A percentile compares a stretch with the other conserved stretches of the same genome.
These are phyloP conservation scores for Phragmites australis DNA, from an alignment of 176 grass and related monocot species.

Conservation along the genomic window DNA sequence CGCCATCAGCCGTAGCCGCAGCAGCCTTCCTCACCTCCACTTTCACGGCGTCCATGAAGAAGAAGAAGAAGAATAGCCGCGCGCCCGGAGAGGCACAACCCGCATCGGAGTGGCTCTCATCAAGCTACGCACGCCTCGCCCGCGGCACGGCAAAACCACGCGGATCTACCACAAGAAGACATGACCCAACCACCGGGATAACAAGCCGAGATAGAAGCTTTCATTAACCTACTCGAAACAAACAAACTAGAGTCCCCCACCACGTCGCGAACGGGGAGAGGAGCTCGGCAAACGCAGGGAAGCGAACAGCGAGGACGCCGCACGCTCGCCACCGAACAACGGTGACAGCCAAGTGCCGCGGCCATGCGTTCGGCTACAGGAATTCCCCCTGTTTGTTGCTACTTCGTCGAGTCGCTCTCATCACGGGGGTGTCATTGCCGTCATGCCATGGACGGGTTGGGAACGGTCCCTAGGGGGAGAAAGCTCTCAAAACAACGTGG, in stretches of 20 bases:
- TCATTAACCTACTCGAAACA: not conserved
- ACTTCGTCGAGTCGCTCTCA: slow-evolving; percentile 41
- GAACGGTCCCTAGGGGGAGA: slow-evolving; percentile 3
- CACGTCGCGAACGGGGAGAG: slow-evolving; percentile 2
- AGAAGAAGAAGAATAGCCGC: not conserved
- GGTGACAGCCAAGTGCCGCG: not conserved
- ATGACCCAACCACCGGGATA: slow-evolving; percentile 39
- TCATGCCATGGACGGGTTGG: slow-evolving; percentile 43
- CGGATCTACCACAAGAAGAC: slow-evolving; percentile 41
- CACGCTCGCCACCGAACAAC: not conserved
- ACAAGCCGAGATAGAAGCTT: not conserved
- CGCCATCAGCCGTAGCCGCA: slow-evolving; percentile 2
- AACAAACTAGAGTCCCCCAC: not conserved
- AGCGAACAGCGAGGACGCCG: not conserved
- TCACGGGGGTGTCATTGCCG: slow-evolving; percentile 39
- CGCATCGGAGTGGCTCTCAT: slow-evolving; percentile 45
- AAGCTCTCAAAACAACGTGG: not conserved
- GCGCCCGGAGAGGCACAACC: slow-evolving; percentile 33
- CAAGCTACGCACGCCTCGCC: not conserved
- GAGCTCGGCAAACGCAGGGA: not conserved
- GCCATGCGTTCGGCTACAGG: not conserved
- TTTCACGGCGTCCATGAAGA: slow-evolving; percentile 48
- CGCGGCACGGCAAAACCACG: not conserved
- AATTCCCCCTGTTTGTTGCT: slow-evolving; percentile 29
- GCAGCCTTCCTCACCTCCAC: slow-evolving; percentile 23